Conservation (phyloP, 2,329 filamentous ascomycete genomes). For the Grosmannia clavigera region DNA sequence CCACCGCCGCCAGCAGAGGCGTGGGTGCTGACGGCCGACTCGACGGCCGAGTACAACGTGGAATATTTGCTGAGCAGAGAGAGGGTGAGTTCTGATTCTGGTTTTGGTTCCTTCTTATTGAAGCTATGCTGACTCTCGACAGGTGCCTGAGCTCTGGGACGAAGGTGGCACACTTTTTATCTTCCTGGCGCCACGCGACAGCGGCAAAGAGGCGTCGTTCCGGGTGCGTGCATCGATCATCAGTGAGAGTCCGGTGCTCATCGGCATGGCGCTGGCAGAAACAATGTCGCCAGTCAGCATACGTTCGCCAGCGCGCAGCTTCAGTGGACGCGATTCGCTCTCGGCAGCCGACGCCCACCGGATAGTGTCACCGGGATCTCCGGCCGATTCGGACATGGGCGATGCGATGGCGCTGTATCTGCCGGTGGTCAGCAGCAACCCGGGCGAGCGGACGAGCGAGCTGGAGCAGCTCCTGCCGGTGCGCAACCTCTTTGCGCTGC, state of each 20-base stretch:
- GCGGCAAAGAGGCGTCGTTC: constrained; percentile 43
- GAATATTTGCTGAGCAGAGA: constrained; percentile 39
- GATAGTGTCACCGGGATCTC: constrained; percentile 23
- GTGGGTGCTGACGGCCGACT: constrained; percentile 44
- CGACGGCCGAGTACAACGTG: constrained; percentile 43
- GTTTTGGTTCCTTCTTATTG: background rate
- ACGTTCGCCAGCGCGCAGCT: constrained; percentile 29
- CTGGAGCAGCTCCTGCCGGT: constrained; percentile 45
- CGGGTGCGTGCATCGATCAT: constrained; percentile 44
- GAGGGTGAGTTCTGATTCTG: constrained; percentile 28
- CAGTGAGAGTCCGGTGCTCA: constrained; percentile 41
- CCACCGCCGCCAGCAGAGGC: constrained; percentile 12
- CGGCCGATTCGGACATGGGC: constrained; percentile 22
- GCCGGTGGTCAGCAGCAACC: constrained; percentile 28
- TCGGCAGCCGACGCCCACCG: constrained; percentile 35
- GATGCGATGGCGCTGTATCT: constrained; percentile 38
- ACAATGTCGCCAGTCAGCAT: constrained; percentile 15
- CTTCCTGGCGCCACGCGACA: constrained; percentile 40
- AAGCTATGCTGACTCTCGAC: background rate
- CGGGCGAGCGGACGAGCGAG: constrained; percentile 21
- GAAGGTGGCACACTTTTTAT: constrained; percentile 45
- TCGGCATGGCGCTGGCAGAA: constrained; percentile 37
- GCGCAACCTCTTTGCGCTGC: constrained; percentile 54
- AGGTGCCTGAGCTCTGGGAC: constrained; percentile 57
- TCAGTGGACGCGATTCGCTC: constrained; percentile 33